Percentiles rank a stretch among this genome's conserved stretches.
Conservation (phyloP, 2,329 filamentous ascomycete genomes). For the Claviceps purpurea region DNA sequence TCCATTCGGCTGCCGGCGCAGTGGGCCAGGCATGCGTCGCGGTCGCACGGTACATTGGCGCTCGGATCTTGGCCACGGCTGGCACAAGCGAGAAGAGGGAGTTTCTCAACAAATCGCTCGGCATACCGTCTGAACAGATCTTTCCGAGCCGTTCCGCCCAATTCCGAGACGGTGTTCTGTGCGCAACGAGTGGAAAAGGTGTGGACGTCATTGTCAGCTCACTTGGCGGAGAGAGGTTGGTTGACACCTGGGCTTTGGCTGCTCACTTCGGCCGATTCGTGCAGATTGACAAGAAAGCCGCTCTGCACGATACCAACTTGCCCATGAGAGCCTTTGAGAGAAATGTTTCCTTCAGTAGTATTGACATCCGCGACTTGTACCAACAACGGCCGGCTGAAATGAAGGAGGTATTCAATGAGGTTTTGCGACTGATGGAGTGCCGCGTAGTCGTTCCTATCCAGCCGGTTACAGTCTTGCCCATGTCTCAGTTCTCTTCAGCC, state of each 20-base stretch:
- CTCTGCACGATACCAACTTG: conserved; percentile 18
- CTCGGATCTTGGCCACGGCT: conserved; percentile 17
- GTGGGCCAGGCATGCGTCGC: conserved; percentile 9
- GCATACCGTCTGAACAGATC: conserved; percentile 15
- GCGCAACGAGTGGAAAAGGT: conserved; percentile 7
- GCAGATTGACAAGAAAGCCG: conserved; percentile 24
- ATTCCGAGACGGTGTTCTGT: conserved; percentile 13
- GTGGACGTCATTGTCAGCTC: conserved; percentile 8
- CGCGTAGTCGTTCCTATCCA: conserved; percentile 2
- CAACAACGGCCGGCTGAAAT: conserved; percentile 6
- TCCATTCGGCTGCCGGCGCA: conserved; percentile 15
- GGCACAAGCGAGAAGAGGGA: conserved; percentile 15
- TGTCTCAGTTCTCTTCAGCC: conserved; percentile 20
- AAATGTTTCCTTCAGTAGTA: conserved; percentile 26
- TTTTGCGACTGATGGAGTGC: conserved; percentile 4
- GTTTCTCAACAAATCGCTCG: conserved; percentile 12
- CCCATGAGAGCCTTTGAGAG: conserved; percentile 23
- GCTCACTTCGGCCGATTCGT: conserved; percentile 19
- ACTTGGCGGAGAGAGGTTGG: conserved; percentile 8
- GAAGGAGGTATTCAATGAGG: conserved; percentile 5
- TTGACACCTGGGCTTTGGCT: conserved; percentile 15
- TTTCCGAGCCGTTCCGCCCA: conserved; percentile 13
- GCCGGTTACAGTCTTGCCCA: conserved; percentile 8
- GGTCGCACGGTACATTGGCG: conserved; percentile 6
- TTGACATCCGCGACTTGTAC: conserved; percentile 21